Evolutionary conservation across 2,329 filamentous ascomycete species (phyloP).

Genomic region (Beauveria sp.): DNA sequence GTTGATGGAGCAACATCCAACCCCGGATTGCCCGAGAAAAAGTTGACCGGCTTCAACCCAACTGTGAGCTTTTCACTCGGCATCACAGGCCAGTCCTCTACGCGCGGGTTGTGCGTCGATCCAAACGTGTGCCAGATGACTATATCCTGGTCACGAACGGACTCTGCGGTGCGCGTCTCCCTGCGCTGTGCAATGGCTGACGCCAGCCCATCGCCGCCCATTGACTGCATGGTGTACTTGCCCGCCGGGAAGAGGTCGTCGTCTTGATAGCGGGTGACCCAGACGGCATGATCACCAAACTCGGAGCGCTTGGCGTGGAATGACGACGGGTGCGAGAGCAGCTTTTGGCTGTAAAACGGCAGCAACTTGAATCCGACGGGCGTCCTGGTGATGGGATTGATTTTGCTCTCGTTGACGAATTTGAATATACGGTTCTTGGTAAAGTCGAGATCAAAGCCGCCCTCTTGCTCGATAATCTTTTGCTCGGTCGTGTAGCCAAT

Average conservation of each 20-base stretch:
- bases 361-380: constrained; percentile 40
- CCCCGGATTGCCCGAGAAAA: constrained; percentile 43
- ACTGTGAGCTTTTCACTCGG: constrained; percentile 50
- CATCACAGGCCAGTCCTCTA: constrained; percentile 65
- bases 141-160: constrained; percentile 40
- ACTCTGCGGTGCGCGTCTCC: constrained; percentile 25
- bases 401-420: constrained; percentile 35
- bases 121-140: constrained; percentile 52
- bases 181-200: constrained; percentile 21
- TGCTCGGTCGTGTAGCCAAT: constrained; percentile 36
- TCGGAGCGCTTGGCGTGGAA: constrained; percentile 33
- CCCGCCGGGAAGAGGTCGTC: constrained; percentile 36
- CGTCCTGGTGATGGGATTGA: constrained; percentile 35
- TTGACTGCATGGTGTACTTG: constrained; percentile 39
- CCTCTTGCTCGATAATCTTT: constrained; percentile 33
- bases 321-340: constrained; percentile 31
- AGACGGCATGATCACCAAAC: constrained; percentile 36
- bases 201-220: constrained; percentile 28
- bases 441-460: constrained; percentile 42
- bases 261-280: constrained; percentile 37
- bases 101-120: constrained; percentile 56
- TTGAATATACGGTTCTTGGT: constrained; percentile 41
- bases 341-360: constrained; percentile 36
- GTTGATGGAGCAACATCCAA: constrained; percentile 39
- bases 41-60: constrained; percentile 44